Conservation (phyloP, 257 asterid genomes). For the Solanum paucissectum region DNA sequence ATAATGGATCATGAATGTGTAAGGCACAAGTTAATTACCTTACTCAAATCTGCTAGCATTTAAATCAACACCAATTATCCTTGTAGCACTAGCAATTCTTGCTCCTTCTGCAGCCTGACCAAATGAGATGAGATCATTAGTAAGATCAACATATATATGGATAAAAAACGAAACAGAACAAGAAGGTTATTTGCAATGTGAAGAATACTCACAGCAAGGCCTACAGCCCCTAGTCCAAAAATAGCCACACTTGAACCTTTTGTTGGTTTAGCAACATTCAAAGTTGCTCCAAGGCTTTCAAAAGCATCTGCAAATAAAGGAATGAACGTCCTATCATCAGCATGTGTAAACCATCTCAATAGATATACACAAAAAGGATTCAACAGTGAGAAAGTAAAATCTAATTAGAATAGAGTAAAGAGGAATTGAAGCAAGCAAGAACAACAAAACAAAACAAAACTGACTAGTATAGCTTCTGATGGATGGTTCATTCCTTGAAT, state of each 20-base stretch:
- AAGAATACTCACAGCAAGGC: conserved; percentile 43
- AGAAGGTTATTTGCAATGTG: background rate
- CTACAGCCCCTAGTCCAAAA: conserved; percentile 76
- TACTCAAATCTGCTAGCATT: conserved; percentile 39
- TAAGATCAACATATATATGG: too few species aligned
- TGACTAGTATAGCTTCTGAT: background rate
- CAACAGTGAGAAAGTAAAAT: background rate
- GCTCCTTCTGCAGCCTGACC: conserved; percentile 85
- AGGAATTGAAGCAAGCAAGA: background rate
- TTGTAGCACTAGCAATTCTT: conserved; percentile 64
- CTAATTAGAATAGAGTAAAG: background rate
- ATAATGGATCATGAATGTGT: too few species aligned
- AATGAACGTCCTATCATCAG: background rate
- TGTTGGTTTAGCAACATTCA: conserved; percentile 68
- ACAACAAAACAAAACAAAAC: background rate
- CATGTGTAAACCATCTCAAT: background rate
- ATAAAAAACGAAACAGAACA: too few species aligned
- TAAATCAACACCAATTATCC: conserved; percentile 63
- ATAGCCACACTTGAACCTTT: conserved; percentile 59
- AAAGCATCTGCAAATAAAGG: conserved; percentile 36
- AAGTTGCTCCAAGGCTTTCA: conserved; percentile 47
- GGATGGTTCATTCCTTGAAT: background rate
- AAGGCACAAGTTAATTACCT: conserved; percentile 13
- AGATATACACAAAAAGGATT: background rate
- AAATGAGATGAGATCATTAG: background rate